phyloP scores from a whole-genome alignment of 2,329 filamentous ascomycete genomes.

The Raffaelea albimanens region DNA sequence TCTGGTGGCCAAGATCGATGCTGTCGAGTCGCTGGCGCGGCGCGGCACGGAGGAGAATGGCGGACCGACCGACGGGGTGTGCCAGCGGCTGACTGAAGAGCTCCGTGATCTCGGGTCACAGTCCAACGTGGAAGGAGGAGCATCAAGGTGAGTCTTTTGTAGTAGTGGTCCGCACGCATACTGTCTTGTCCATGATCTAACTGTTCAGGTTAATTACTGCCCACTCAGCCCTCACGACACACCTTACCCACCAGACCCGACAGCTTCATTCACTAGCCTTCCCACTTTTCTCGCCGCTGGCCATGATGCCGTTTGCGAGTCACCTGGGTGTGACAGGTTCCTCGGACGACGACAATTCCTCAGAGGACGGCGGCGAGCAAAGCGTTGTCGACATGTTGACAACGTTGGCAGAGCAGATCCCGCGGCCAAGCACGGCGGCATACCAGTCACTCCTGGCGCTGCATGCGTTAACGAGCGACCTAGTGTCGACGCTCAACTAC shows the following conservation, averaged over 20 bases:
- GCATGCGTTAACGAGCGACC: slow-evolving; percentile 60
- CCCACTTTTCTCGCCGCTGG: slow-evolving; percentile 59
- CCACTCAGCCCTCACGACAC: slow-evolving; percentile 64
- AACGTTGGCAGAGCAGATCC: slow-evolving; percentile 56
- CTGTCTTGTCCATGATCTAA: neutral
- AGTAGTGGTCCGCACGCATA: too few species aligned
- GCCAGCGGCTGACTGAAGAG: slow-evolving; percentile 58
- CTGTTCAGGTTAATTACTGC: slow-evolving; percentile 62
- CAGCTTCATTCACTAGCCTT: slow-evolving; percentile 66
- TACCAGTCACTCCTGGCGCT: slow-evolving; percentile 59
- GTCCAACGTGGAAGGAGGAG: slow-evolving; percentile 60
- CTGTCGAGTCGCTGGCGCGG: slow-evolving; percentile 60
- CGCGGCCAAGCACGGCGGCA: slow-evolving; percentile 51
- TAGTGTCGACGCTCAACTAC: slow-evolving; percentile 73
- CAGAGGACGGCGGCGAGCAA: slow-evolving; percentile 43
- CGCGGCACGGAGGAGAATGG: slow-evolving; percentile 58
- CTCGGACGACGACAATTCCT: slow-evolving; percentile 1
- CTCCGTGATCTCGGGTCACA: slow-evolving; percentile 65
- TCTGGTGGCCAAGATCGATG: slow-evolving; percentile 60
- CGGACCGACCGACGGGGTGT: slow-evolving; percentile 54
- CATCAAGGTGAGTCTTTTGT: slow-evolving; percentile 65
- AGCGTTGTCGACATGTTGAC: slow-evolving; percentile 59
- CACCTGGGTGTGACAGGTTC: neutral
- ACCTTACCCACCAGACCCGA: slow-evolving; percentile 66
- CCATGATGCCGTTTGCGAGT: slow-evolving; percentile 51